These are phyloP conservation scores for Claviceps arundinis DNA, from an alignment of 2,329 filamentous ascomycete species.

Conservation along the genomic window DNA sequence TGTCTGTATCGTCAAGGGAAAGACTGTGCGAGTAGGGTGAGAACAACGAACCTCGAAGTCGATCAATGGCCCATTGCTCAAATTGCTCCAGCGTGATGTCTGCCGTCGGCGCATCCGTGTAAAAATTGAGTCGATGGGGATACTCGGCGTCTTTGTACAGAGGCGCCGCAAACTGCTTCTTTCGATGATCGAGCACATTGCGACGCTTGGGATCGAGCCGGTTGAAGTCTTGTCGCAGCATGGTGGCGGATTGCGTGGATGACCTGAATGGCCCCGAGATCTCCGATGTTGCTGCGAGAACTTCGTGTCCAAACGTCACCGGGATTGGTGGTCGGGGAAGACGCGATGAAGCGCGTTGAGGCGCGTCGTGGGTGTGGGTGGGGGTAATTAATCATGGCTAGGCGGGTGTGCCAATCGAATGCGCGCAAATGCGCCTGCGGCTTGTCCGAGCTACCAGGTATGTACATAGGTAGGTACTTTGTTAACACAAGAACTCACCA, in stretches of 20 bases:
- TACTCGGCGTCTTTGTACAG: slow-evolving; percentile 69
- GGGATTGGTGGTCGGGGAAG: neutral
- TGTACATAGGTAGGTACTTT: too few species aligned
- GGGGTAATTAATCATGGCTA: neutral
- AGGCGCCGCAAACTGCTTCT: slow-evolving; percentile 72
- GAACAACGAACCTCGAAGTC: slow-evolving; percentile 53
- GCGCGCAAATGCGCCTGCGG: too few species aligned
- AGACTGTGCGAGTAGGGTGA: neutral
- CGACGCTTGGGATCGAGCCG: slow-evolving; percentile 59
- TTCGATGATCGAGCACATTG: slow-evolving; percentile 63
- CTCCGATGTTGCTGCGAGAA: neutral
- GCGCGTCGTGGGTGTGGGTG: neutral
- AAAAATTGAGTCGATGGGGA: slow-evolving; percentile 82
- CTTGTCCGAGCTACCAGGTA: too few species aligned
- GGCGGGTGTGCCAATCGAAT: too few species aligned
- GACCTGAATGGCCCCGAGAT: neutral
- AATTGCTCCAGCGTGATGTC: slow-evolving; percentile 96
- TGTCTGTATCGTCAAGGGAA: neutral
- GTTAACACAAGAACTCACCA: too few species aligned
- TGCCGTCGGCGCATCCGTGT: slow-evolving; percentile 71
- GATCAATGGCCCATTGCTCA: slow-evolving; percentile 95
- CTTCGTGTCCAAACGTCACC: neutral
- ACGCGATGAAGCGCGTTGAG: neutral
- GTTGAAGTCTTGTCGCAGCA: slow-evolving; percentile 38
- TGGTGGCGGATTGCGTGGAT: slow-evolving; percentile 12